phyloP scores from a whole-genome alignment of 169 alveolate species.

The Ichthyophthirius multifiliis region DNA sequence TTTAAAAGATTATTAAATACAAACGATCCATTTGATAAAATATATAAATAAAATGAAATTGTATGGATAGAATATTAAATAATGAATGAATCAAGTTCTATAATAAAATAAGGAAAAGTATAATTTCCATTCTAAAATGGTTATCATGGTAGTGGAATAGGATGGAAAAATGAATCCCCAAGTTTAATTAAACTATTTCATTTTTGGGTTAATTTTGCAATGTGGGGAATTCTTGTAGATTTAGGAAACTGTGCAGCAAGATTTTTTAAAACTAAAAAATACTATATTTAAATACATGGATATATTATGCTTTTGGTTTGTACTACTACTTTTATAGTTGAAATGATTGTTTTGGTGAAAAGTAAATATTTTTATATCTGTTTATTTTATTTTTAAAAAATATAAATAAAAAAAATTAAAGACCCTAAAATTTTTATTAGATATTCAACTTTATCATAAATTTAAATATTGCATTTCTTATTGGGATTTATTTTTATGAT shows the following conservation, averaged over 20 bases:
- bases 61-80: background rate
- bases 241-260: constrained; percentile 2
- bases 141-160: background rate
- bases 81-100: background rate
- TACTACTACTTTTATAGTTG: background rate
- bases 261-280: background rate
- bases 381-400: background rate
- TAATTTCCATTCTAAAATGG: background rate
- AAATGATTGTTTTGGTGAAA: background rate
- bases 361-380: background rate
- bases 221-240: background rate
- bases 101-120: background rate
- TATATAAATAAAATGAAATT: background rate
- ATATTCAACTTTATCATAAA: background rate
- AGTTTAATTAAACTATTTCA: background rate
- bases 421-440: background rate
- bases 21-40: background rate
- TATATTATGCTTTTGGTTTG: background rate
- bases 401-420: background rate
- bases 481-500: constrained; percentile 26
- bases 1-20: background rate
- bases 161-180: background rate
- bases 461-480: constrained; percentile 3
- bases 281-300: background rate
- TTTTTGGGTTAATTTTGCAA: background rate